Evolutionary conservation across 106 monocot species (phyloP).

Genomic region (Acorus calamus): DNA sequence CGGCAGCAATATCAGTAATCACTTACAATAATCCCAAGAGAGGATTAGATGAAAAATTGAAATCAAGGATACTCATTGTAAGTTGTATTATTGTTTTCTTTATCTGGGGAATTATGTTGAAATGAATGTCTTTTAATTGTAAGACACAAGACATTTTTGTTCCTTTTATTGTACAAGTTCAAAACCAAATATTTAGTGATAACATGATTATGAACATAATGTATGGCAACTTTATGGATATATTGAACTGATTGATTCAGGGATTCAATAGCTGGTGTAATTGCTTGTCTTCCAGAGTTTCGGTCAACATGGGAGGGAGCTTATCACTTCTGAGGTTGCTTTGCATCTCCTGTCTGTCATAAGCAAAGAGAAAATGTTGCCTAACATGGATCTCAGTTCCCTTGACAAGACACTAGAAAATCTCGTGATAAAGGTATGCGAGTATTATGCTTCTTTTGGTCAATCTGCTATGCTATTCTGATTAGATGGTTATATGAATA

Average conservation of each 20-base stretch:
- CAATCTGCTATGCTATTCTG: too few species aligned
- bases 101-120: neutral
- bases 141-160: neutral
- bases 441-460: neutral
- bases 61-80: conserved; percentile 75
- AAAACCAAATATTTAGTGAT: neutral
- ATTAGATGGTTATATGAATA: too few species aligned
- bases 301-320: conserved; percentile 98
- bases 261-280: conserved; percentile 30
- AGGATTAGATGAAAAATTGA: conserved; percentile 24
- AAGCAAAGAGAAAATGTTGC: conserved; percentile 38
- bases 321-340: conserved; percentile 94
- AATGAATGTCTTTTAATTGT: neutral
- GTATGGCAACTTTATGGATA: neutral
- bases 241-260: neutral
- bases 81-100: conserved; percentile 21
- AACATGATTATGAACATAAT: too few species aligned
- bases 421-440: conserved; percentile 71
- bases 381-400: conserved; percentile 26
- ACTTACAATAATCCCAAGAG: conserved; percentile 44
- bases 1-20: conserved; percentile 56
- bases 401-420: conserved; percentile 37
- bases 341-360: conserved; percentile 65
- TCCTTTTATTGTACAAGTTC: neutral
- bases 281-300: conserved; percentile 86